Percentiles rank a stretch among this genome's conserved stretches.
Evolutionary conservation across 345 rosid species (phyloP).

Genomic region (Raphanus raphanistrum): DNA sequence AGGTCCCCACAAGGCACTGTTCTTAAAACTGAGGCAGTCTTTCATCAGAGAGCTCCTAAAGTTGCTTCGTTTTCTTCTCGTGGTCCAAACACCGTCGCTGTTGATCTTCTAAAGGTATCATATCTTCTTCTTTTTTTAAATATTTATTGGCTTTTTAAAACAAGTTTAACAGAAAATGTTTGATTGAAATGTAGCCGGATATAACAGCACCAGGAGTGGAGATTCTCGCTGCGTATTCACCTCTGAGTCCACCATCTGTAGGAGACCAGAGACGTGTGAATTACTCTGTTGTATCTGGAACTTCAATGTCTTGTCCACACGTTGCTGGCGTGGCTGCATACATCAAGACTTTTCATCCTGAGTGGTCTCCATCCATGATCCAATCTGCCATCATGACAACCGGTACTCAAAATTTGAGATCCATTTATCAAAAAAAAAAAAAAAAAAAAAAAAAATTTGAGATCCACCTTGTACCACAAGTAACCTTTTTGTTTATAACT

Average conservation of each 20-base stretch:
- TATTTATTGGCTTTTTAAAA: not conserved
- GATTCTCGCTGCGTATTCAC: conserved; percentile 45
- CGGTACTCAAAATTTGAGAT: conserved; percentile 33
- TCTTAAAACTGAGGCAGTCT: conserved; percentile 28
- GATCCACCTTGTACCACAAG: not conserved
- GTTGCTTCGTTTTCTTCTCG: conserved; percentile 40
- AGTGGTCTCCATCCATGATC: conserved; percentile 60
- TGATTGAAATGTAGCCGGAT: conserved; percentile 46
- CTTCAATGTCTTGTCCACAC: conserved; percentile 65
- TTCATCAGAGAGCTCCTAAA: conserved; percentile 22
- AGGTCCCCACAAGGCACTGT: conserved; percentile 33
- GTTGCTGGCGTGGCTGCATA: conserved; percentile 50
- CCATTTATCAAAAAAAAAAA: too few species aligned
- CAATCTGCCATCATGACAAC: conserved; percentile 66
- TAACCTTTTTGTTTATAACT: not conserved
- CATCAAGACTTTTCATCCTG: conserved; percentile 43
- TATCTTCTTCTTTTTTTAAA: not conserved
- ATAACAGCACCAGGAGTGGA: conserved; percentile 49
- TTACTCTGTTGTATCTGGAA: conserved; percentile 41
- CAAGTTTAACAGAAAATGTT: not conserved
- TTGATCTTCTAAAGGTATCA: conserved; percentile 34
- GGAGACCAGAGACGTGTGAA: conserved; percentile 27
- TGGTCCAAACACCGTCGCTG: conserved; percentile 34
- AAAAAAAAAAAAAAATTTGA: too few species aligned
- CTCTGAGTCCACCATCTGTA: conserved; percentile 6